Percentiles rank a stretch among this genome's conserved stretches.
phyloP scores from a whole-genome alignment of 83 land plant species.

The Diphasiastrum complanatum region DNA sequence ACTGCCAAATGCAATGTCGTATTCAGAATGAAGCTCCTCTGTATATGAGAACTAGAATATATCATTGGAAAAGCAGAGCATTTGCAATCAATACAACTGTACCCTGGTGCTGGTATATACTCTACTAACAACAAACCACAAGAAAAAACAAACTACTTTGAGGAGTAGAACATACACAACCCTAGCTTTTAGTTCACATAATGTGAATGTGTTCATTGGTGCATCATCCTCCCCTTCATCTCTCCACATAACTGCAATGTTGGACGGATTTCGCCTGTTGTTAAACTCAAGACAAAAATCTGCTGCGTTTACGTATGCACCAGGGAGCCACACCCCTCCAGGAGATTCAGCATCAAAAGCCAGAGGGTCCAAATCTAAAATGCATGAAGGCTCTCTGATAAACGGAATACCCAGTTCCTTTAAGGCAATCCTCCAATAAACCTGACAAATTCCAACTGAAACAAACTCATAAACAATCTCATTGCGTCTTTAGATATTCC shows the following conservation, averaged over 20 bases:
- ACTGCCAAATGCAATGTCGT: no score
- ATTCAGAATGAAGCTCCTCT: no score
- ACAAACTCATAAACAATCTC: constrained; percentile 1
- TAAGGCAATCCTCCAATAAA: constrained; percentile 64
- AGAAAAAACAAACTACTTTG: no score
- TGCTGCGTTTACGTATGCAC: constrained; percentile 72
- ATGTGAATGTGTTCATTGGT: constrained; percentile 47
- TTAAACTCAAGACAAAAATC: constrained; percentile 51
- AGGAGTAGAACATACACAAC: constrained; percentile 61
- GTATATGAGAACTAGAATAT: no score
- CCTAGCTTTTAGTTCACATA: constrained; percentile 44
- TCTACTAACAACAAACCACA: no score
- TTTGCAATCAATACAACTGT: no score
- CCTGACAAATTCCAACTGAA: no score
- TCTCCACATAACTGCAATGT: constrained; percentile 58
- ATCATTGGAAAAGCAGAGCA: no score
- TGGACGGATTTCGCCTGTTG: constrained; percentile 34
- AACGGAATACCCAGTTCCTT: constrained; percentile 62
- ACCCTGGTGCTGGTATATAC: no score
- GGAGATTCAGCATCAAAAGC: constrained; percentile 37
- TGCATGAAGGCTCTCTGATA: constrained; percentile 46
- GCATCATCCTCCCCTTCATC: constrained; percentile 65
- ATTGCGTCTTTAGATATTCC: not conserved
- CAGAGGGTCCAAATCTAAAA: constrained; percentile 34
- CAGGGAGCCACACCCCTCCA: constrained; percentile 90